Evolutionary conservation across 31 red algal genomes (phyloP).

Genomic region (Asparagopsis taxiformis): DNA sequence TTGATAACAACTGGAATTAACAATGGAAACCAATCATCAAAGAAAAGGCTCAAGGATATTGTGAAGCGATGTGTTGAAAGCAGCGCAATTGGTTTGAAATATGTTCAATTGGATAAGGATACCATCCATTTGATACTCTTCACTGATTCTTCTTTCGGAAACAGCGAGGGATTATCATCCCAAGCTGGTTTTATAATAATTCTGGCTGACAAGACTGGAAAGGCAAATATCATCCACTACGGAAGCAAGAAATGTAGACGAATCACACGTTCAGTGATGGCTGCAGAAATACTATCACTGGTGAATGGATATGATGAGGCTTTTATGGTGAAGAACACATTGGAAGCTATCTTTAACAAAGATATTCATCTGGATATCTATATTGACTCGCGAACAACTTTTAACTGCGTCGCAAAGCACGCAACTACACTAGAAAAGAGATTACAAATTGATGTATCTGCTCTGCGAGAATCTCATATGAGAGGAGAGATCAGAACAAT

Average conservation of each 20-base stretch:
- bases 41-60: not conserved
- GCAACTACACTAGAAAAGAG: conserved; percentile 7
- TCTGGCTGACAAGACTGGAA: not conserved
- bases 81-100: not conserved
- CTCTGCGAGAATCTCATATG: conserved; percentile 7
- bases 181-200: conserved; percentile 8
- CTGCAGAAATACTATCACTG: conserved; percentile 10
- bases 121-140: not conserved
- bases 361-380: not conserved
- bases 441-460: conserved; percentile 10
- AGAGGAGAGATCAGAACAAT: conserved; percentile 1
- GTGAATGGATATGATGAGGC: not conserved
- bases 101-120: not conserved
- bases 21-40: not conserved
- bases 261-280: conserved; percentile 3
- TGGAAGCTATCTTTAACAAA: no score
- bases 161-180: not conserved
- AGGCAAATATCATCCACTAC: conserved; percentile 6
- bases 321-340: not conserved
- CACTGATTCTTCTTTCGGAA: no score
- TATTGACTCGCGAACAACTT: conserved; percentile 4
- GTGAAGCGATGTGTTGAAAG: not conserved
- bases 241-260: conserved; percentile 5
- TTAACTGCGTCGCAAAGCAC: conserved; percentile 1
- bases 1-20: not conserved